Evolutionary conservation across 1,284 basidiomycete genomes (phyloP).

Genomic region (Pseudozyma thailandica): DNA sequence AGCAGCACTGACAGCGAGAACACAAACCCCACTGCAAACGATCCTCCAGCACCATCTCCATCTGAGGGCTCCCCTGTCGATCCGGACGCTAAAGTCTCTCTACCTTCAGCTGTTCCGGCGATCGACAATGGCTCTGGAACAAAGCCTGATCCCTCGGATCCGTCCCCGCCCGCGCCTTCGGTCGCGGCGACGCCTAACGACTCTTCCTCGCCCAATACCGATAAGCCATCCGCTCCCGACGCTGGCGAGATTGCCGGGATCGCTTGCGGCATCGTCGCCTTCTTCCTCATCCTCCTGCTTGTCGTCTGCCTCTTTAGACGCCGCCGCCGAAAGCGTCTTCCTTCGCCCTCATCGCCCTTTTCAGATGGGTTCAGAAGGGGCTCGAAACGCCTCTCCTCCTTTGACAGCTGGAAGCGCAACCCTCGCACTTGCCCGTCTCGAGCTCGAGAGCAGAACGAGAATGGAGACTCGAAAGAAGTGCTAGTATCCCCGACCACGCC

Average conservation of each 20-base stretch:
- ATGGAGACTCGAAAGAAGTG: slow-evolving; percentile 4
- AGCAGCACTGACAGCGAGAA: too few relatives aligned
- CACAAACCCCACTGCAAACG: too few relatives aligned
- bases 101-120: not conserved
- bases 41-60: not conserved
- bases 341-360: not conserved
- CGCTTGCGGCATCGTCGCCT: not conserved
- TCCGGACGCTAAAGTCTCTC: not conserved
- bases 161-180: not conserved
- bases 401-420: too few relatives aligned
- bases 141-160: not conserved
- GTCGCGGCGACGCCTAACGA: slow-evolving; percentile 21
- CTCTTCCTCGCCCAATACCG: not conserved
- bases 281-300: slow-evolving; percentile 1
- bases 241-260: not conserved
- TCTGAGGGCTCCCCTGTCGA: too few relatives aligned
- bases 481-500: not conserved
- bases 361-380: not conserved
- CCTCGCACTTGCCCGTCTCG: too few relatives aligned
- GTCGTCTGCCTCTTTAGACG: slow-evolving; percentile 10
- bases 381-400: slow-evolving; percentile 13
- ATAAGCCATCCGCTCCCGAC: not conserved
- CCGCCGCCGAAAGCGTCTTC: slow-evolving; percentile 6
- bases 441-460: slow-evolving; percentile 8
- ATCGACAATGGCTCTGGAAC: slow-evolving; percentile 1